Conservation (phyloP, 345 rosid genomes). For the Alliaria petiolata region DNA sequence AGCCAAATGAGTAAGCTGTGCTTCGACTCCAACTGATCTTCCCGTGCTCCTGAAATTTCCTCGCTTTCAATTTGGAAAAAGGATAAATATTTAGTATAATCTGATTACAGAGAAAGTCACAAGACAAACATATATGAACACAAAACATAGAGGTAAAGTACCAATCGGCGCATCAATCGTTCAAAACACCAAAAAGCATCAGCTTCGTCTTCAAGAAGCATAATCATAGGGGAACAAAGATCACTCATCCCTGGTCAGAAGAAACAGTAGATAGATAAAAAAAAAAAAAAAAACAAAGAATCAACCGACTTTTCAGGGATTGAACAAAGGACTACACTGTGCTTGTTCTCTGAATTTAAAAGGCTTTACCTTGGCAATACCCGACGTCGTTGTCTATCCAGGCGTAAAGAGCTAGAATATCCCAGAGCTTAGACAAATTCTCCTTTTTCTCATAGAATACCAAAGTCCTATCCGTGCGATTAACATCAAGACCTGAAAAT, state of each 20-base stretch:
- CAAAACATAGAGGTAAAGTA: conserved; percentile 25
- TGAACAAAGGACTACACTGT: background rate
- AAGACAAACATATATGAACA: background rate
- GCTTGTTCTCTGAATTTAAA: background rate
- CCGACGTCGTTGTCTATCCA: conserved; percentile 94
- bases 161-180: conserved; percentile 97
- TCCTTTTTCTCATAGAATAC: conserved; percentile 89
- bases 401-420: conserved; percentile 89
- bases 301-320: background rate
- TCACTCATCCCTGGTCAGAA: conserved; percentile 86
- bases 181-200: conserved; percentile 99
- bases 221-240: conserved; percentile 98
- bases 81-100: background rate
- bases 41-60: conserved; percentile 92
- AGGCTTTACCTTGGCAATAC: conserved; percentile 81
- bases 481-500: conserved; percentile 77
- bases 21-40: conserved; percentile 88
- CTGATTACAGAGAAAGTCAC: background rate
- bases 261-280: background rate
- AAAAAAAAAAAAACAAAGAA: no score
- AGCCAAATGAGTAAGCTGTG: conserved; percentile 84
- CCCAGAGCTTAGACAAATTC: conserved; percentile 93
- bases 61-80: conserved; percentile 50
- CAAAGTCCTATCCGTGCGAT: conserved; percentile 89
- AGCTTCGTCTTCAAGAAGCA: conserved; percentile 89